Percentiles rank a stretch among this genome's conserved stretches.
Conservation (phyloP, 768 basidiomycete species). For the Galerina sulciceps region DNA sequence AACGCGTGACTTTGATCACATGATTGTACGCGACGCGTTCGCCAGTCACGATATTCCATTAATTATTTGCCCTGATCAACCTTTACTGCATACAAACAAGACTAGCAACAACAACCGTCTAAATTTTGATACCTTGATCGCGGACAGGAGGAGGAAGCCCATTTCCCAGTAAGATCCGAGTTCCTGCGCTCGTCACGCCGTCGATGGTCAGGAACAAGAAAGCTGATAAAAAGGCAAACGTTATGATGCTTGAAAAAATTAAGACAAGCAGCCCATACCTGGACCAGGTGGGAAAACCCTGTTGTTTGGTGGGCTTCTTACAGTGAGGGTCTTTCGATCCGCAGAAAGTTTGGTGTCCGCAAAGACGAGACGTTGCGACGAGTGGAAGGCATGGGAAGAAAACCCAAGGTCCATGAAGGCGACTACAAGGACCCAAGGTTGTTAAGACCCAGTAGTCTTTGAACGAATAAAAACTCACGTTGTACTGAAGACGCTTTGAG, state of each 20-base stretch:
- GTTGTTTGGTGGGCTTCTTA: slow-evolving; percentile 35
- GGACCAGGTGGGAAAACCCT: slow-evolving; percentile 43
- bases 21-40: too few relatives aligned
- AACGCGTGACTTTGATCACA: too few relatives aligned
- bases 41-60: too few relatives aligned
- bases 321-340: slow-evolving; percentile 32
- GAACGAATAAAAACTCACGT: slow-evolving; percentile 19
- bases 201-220: slow-evolving; percentile 33
- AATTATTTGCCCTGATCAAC: too few relatives aligned
- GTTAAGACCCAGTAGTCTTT: not conserved
- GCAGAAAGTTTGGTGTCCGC: slow-evolving; percentile 33
- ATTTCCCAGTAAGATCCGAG: slow-evolving; percentile 38
- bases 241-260: not conserved
- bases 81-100: too few relatives aligned
- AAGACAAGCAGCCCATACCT: slow-evolving; percentile 19
- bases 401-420: slow-evolving; percentile 41
- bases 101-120: too few relatives aligned
- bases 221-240: slow-evolving; percentile 9
- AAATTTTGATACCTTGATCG: slow-evolving; percentile 26
- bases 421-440: slow-evolving; percentile 22
- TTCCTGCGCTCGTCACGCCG: slow-evolving; percentile 39
- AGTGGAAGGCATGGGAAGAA: slow-evolving; percentile 40
- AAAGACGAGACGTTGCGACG: slow-evolving; percentile 38
- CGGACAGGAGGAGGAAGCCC: slow-evolving; percentile 39
- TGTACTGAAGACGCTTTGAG: slow-evolving; percentile 27